Evolutionary conservation across 352 stramenopile species (phyloP), one percentile per base, ranked within the genome.

Genomic region (Pilasporangium apinafurcum): DNA sequence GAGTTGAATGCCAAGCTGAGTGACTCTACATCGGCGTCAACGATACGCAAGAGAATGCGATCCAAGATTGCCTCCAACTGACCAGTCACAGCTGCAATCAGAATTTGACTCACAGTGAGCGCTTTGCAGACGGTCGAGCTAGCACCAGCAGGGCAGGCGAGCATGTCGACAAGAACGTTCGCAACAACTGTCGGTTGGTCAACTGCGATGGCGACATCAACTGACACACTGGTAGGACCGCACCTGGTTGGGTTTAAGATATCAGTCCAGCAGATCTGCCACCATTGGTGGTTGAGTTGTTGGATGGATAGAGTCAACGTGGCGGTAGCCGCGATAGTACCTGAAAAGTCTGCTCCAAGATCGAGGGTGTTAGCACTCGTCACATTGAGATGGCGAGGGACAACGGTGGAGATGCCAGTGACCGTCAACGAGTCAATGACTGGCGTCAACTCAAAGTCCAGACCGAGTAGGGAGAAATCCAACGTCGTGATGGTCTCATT

Each of bases 251-350:
- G 68, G 54, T 82, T 54, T 33, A 83, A 45, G 30, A 72, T 35
- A 53, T 80, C 54, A 34, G 68, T 66, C 62, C 65, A 81, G 65
- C 70, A 82, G 37, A 83, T 56, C 43, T 77, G 59, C 48, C 66
- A 83, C 69, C 73, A 86, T 44, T 73, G 66, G 48, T 76, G 59
- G 53, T 83, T 44, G 22, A 65, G 57, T 60, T 80, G 68, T 39
- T 63, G 55, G 44, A 83, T 67, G 38, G 73, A 53, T 28, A 86
- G 43, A 21, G 44, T 53, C 21, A 86, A 18, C 26, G 53, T 68
- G 30, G 46, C 65, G 37, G 64, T 35, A 13, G 78, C 20, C 16
- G 62, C 37, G 27, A 83, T 39, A 12, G 44, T 59, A 26, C 59
- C 68, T 2, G 52, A 65, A 36, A 83, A 82, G 51, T 56, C 45